Base-by-base conservation (phyloP, 441 rosid species). In the Gossypium gossypioides region DNA sequence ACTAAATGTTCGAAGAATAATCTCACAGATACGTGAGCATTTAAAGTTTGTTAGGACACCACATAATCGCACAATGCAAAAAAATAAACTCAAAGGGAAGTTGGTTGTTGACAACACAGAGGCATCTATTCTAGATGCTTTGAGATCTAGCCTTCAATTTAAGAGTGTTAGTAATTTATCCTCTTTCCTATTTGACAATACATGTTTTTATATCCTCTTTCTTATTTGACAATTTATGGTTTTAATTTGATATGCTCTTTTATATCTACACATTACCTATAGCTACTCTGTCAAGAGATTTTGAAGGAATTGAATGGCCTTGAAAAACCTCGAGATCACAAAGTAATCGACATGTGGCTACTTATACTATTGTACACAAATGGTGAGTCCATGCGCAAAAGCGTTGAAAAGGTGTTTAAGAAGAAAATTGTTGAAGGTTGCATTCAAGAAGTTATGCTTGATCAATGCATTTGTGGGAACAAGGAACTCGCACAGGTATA, bases 231-330 rank as follows among this genome's bases (percentile, higher is more conserved):
- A 60, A 32, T 54, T 51, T 54, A 27, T 68, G 22, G 22, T 70
- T 67, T 67, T 27, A 65, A 66, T 46, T 40, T 73, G 46, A 67
- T 8, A 51, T 10, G 21, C 63, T 44, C 16, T 54, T 59, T 7
- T 75, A 3, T 62, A 0, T 64, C 72, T 81, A 52, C 56, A 29
- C 68, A 76, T 54, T 71, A 66, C 74, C 40, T 32, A 6, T 72
- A 92, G 97, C 82, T 87, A 71, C 91, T 92, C 68, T 85, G 91
- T 78, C 91, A 86, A 76, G 97, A 92, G 83, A 84, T 92, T 67
- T 72, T 90, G 77, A 92, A 88, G 80, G 91, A 86, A 83, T 71
- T 92, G 75, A 82, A 77, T 42, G 55, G 86, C 80, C 82, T 92
- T 59, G 81, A 86, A 74, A 86, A 81, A 71, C 95, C 96, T 32